Conservation (phyloP, 805 yeast genomes). For the Lipomyces yamadae region DNA sequence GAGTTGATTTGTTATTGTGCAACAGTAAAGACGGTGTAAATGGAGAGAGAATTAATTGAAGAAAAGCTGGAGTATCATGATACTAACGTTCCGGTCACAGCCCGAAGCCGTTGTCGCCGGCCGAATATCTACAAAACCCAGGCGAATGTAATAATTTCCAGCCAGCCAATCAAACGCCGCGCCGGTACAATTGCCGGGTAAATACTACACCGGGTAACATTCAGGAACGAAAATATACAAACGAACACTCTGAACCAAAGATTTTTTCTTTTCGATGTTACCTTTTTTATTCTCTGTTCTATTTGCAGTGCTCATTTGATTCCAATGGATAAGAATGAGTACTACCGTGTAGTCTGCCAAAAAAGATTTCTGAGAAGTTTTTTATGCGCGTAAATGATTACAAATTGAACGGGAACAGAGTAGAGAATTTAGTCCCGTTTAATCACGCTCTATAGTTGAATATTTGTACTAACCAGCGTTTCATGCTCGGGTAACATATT, state of each 20-base stretch:
- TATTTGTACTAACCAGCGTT: slow-evolving; percentile 24
- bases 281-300: slow-evolving; percentile 12
- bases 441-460: slow-evolving; percentile 30
- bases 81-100: too few relatives aligned
- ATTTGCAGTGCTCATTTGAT: not conserved
- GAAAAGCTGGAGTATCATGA: too few relatives aligned
- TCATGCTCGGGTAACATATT: slow-evolving; percentile 38
- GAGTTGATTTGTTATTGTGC: not conserved
- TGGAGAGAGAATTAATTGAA: too few relatives aligned
- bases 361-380: not conserved
- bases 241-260: not conserved
- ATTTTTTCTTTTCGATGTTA: slow-evolving; percentile 9
- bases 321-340: not conserved
- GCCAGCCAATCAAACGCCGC: too few relatives aligned
- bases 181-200: too few relatives aligned
- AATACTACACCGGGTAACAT: not conserved
- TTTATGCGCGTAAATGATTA: not conserved
- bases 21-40: too few relatives aligned
- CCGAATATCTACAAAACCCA: too few relatives aligned
- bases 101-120: too few relatives aligned
- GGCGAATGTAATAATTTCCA: too few relatives aligned
- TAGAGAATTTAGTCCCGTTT: slow-evolving; percentile 26
- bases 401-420: slow-evolving; percentile 7
- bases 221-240: too few relatives aligned
- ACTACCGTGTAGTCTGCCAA: not conserved